These are phyloP conservation scores for Psilocybe sp. DNA, from an alignment of 768 basidiomycete species.

Conservation along the genomic window DNA sequence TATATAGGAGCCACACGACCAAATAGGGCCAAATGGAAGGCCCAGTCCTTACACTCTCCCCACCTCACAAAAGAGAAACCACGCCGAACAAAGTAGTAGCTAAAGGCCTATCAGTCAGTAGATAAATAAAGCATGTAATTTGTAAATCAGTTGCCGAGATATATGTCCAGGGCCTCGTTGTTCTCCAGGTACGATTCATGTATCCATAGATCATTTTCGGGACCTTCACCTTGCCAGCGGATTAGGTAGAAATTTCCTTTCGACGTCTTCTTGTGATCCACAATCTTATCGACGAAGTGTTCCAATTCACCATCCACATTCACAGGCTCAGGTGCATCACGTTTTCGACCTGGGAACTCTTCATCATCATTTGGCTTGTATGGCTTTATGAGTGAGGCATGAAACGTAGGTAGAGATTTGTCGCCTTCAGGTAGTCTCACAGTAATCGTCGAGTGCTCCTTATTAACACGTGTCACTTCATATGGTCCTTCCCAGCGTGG, in stretches of 20 bases:
- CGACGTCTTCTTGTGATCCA: slow-evolving; percentile 19
- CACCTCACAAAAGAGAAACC: no score
- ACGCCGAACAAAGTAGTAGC: no score
- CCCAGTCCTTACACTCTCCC: no score
- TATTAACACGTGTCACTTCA: slow-evolving; percentile 6
- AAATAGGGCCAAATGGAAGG: no score
- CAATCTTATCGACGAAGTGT: slow-evolving; percentile 23
- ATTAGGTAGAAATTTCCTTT: slow-evolving; percentile 28
- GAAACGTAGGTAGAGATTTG: slow-evolving; percentile 28
- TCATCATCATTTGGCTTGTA: slow-evolving; percentile 25
- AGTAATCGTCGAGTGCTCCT: slow-evolving; percentile 20
- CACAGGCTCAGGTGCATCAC: not conserved
- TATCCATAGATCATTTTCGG: slow-evolving; percentile 27
- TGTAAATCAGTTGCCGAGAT: no score
- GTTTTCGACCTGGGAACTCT: slow-evolving; percentile 23
- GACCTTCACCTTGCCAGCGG: slow-evolving; percentile 26
- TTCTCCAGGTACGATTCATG: slow-evolving; percentile 17
- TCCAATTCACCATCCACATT: slow-evolving; percentile 9
- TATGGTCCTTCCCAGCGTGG: slow-evolving; percentile 31
- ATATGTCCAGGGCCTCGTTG: slow-evolving; percentile 19
- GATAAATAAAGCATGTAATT: no score
- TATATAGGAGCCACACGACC: no score
- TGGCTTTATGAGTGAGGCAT: slow-evolving; percentile 25
- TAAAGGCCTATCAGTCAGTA: no score
- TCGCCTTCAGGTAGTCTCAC: slow-evolving; percentile 26